Base-by-base conservation (phyloP, 495 filamentous ascomycete genomes). In the Copromyces sp. region DNA sequence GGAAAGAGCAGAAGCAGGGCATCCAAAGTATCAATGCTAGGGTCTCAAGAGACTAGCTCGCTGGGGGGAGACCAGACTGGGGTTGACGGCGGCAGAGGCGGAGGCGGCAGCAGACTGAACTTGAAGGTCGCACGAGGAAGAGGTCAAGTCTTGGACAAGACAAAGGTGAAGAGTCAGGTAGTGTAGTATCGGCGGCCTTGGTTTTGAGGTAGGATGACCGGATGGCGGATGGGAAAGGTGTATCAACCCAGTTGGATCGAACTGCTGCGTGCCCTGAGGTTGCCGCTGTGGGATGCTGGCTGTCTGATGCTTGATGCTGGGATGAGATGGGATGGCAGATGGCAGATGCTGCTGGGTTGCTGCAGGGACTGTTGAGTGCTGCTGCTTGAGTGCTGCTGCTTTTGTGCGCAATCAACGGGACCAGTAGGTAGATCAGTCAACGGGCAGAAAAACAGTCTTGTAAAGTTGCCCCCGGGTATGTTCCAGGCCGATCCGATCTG, bases 71-170 rank as follows among this genome's bases (percentile, higher is more conserved):
- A n/a, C n/a, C n/a, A 65, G 53, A 65, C 59, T 73, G 61, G 69
- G 68, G 72, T 41, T 68, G 70, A 70, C 70, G 75, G 73, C 73
- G 68, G 73, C 71, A 69, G 75, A 35, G 68, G 68, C 9, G 53
- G 69, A n/a, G 29, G 69, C 69, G 59, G 73, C 61, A 70, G 59
- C 53, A 74, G 73, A 61, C 24, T 61, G 53, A 61, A 42, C 40
- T 42, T 24, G 11, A 16, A 53, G 73, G 73, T 71, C 59, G 74
- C 69, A 72, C 74, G 72, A 73, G 68, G 24, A 68, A 69, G 74
- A 68, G 53, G 53, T 32, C 24, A 61, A 61, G 53, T 61, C 24
- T 61, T 61, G 53, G 53, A 16, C 24, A 59, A 29, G 47, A 59
- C 20, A 32, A 59, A 24, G 47, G n/a, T 12, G n/a, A 53, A 61